Evolutionary conservation across 129 eudicot species (phyloP), one percentile per base, ranked within the genome.

Genomic region (Deinandra increscens): DNA sequence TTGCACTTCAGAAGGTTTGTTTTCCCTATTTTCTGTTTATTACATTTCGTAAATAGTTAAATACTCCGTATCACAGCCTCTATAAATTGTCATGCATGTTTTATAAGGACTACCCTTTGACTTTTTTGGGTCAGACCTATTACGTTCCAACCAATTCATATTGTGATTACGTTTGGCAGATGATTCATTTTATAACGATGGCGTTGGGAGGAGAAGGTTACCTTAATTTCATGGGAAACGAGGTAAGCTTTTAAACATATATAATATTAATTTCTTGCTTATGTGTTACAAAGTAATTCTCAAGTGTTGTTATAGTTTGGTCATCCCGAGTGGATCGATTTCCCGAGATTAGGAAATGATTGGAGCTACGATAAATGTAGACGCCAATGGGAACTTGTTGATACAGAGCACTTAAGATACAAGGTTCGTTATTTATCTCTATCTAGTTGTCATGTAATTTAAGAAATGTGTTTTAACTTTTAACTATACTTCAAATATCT

Each of bases 311-410:
- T 41, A 48, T 76, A 94, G 99, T 94, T 89, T 84, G 99, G 99
- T 44, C 99, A 94, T 82, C 99, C 99, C 11, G 99, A 94, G 50
- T 94, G 99, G 99, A 89, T 94, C 23, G 99, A 94, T 87, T 94
- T 94, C 71, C 99, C 99, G 1, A 87, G 99, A 89, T 81, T 78
- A 72, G 99, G 99, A 44, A 94, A 94, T 60, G 77, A 55, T 22
- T 94, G 97, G 97, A 89, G 96, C 69, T 83, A 87, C 26, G 97
- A 87, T 15, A 94, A 80, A 72, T 89, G 96, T 73, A 80, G 91
- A 78, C 99, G 99, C 78, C 99, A 94, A 54, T 94, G 97, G 99
- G 82, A 94, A 72, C 96, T 94, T 6, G 91, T 85, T 15, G 99
- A 94, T 71, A 82, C 87, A 15, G 96, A 87, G 37, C 97, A 94